Base-by-base conservation (phyloP, 805 yeast genomes). In the Cyberlindnera mrakii region DNA sequence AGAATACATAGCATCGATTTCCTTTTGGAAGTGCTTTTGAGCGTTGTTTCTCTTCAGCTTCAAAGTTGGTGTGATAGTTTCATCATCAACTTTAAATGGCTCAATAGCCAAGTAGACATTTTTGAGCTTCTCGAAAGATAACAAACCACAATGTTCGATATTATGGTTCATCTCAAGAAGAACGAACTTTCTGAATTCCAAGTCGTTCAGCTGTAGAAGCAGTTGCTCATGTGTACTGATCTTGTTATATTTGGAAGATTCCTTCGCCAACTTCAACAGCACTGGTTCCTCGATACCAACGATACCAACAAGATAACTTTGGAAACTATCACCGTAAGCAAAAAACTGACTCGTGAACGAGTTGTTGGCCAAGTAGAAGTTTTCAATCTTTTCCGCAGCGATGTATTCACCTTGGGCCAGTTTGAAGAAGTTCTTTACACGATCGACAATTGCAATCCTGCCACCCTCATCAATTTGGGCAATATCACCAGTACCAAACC, bases 381-480 rank as follows among this genome's bases (percentile, higher is more conserved):
- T 81, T 57, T 84, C 91, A 51, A 84, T 77, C 60, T 77, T 81
- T 55, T 84, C 93, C 16, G 88, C 85, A 1, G 88, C 83, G 43
- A 84, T 75, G 60, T 83, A 84, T 62, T 77, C 82, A 39, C 82
- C 82, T 57, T 77, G 82, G 3, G 80, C 67, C 42, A 77, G 58
- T 51, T 84, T 84, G 70, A 83, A 84, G 65, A 84, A 83, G 64
- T 84, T 85, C 67, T 84, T 84, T 33, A 84, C 88, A 48, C 93
- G 70, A 56, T 85, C 93, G 52, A 84, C 72, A 45, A 84, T 78
- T 39, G 62, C 67, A 19, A 85, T 58, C 37, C 82, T 70, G 11
- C 89, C 86, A 6, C 65, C 62, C 1, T 48, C 44, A 44, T 74
- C 76, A 40, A 82, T 60, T 44, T 59, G 62, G 1, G 77, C 86